Evolutionary conservation across 2,329 filamentous ascomycete genomes (phyloP), one percentile per base, ranked within the genome.

Genomic region (Trichophyton simii): DNA sequence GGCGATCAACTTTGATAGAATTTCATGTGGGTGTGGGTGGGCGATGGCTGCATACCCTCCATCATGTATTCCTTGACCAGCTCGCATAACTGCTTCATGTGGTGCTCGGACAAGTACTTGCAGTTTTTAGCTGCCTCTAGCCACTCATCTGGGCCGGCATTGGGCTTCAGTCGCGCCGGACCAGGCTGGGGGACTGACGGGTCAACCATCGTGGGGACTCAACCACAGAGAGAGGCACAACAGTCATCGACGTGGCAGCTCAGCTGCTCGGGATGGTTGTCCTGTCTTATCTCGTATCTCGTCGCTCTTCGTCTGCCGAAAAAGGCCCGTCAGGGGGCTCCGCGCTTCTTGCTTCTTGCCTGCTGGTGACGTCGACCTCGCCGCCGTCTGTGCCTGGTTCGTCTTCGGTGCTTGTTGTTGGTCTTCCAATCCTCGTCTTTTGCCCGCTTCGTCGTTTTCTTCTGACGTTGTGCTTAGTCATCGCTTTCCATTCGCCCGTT

Each of bases 61-160:
- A 99, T 99, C 70, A 99, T 82, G 67, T 90, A 95, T 77, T 97
- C 94, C 79, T 99, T 99, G 64, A 97, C 94, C 72, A 95, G 95
- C 79, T 99, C 94, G 75, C 94, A 99, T 57, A 99, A 82, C 75
- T 95, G 89, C 81, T 99, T 99, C 94, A 99, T 99, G 71, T 95
- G 90, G 65, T 87, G 79, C 77, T 99, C 94, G 58, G 94, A 94
- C 59, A 99, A 83, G 74, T 97, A 96, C 75, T 95, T 94, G 78
- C 94, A 97, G 76, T 94, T 88, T 77, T 96, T 96, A 52, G 94
- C 94, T 75, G 95, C 89, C 72, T 94, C 89, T 36, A 99, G 82
- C 94, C 94, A 99, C 78, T 97, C 91, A 73, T 96, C 90, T 38
- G 95, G 85, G 13, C 90, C 90, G 44, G 91, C 89, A 73, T 89